Percentiles rank a stretch among this genome's conserved stretches.
These are phyloP conservation scores for Neonectria magnoliae DNA, from an alignment of 2,329 filamentous ascomycete species.

Conservation along the genomic window DNA sequence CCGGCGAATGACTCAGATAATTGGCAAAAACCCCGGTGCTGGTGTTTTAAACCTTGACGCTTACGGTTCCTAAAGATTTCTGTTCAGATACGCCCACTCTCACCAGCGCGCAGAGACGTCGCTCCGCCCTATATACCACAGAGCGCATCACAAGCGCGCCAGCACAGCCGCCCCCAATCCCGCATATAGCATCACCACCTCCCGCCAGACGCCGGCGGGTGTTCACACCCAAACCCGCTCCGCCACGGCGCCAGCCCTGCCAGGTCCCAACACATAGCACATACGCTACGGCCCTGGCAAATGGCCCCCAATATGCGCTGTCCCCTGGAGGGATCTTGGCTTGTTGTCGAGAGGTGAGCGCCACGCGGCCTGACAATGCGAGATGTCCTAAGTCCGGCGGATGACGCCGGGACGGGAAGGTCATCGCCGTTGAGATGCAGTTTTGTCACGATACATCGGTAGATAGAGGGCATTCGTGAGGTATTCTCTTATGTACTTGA, in stretches of 20 bases:
- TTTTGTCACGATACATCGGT: neutral
- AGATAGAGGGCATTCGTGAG: neutral
- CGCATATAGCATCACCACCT: slow-evolving; percentile 11
- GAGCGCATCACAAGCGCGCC: neutral
- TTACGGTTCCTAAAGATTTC: neutral
- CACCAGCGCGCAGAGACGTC: neutral
- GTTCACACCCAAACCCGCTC: neutral
- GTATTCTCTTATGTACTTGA: neutral
- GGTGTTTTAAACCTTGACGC: neutral
- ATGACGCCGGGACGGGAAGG: neutral
- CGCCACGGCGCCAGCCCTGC: slow-evolving; percentile 10
- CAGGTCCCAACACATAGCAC: neutral
- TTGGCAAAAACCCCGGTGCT: neutral
- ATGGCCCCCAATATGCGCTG: neutral
- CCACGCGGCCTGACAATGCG: neutral
- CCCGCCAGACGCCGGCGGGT: neutral
- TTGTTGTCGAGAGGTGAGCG: neutral
- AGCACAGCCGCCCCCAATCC: slow-evolving; percentile 9
- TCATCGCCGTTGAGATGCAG: neutral
- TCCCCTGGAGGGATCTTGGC: neutral
- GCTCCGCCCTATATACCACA: neutral
- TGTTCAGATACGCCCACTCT: neutral
- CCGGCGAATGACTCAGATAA: neutral
- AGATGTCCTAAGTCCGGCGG: neutral
- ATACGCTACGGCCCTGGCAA: neutral